Percentiles rank a stretch among this genome's conserved stretches.
Evolutionary conservation across 305 asterid species (phyloP).

Genomic region (Petunia hybrid): DNA sequence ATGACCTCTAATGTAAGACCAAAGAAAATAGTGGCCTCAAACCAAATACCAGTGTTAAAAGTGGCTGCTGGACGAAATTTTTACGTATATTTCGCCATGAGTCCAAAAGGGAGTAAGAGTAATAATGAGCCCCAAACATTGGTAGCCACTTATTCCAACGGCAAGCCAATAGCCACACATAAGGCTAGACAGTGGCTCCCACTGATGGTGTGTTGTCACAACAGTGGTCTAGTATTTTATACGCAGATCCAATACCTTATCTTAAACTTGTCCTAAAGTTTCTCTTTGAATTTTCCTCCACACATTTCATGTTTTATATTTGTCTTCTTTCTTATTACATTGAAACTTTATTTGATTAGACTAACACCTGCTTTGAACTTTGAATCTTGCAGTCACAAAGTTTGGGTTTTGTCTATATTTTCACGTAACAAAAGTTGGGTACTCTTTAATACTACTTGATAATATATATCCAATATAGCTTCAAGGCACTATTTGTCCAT

Average conservation of each 20-base stretch:
- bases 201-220: constrained; percentile 45
- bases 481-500: not conserved
- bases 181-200: not conserved
- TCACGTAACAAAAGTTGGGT: not conserved
- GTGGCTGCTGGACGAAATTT: too few species aligned
- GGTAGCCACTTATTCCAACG: not conserved
- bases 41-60: too few species aligned
- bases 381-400: not conserved
- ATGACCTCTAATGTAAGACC: too few species aligned
- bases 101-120: not conserved
- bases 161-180: constrained; percentile 25
- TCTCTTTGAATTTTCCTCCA: constrained; percentile 29
- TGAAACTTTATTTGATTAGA: not conserved
- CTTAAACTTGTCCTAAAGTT: constrained; percentile 23
- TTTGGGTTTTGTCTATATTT: not conserved
- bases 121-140: not conserved
- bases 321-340: not conserved
- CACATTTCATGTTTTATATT: constrained; percentile 25
- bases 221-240: constrained; percentile 51
- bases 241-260: constrained; percentile 40
- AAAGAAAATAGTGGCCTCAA: too few species aligned
- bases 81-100: too few species aligned
- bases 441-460: constrained; percentile 12
- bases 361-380: not conserved
- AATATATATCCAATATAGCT: not conserved